Evolutionary conservation across 2,329 filamentous ascomycete genomes (phyloP), one percentile per base, ranked within the genome.

Genomic region (Aureobasidium sp.): DNA sequence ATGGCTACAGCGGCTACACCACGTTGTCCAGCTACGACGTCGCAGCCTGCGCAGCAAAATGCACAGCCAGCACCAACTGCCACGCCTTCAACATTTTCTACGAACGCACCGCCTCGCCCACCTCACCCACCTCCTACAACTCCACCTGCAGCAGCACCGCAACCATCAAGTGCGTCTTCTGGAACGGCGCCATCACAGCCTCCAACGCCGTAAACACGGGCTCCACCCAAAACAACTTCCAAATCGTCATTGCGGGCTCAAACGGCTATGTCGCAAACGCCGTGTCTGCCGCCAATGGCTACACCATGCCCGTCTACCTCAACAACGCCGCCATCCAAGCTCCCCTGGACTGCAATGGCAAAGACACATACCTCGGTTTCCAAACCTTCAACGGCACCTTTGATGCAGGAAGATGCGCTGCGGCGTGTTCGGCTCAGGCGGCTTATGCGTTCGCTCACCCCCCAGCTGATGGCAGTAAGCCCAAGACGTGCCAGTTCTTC

Each of bases 141-240:
- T 31, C 45, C 17, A 19, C 45, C 15, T 53, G 49, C 33, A 27
- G 27, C 31, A 25, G 31, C 31, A 13, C 27, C 8, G 45, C 45
- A n/a, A 60, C 29, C 40, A 69, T 67, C 62, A 73, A 73, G 61
- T 75, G 74, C 63, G 67, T 69, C 1, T 64, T 70, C 31, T 74
- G 70, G 66, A 71, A 71, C 15, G 65, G 67, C 2, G 61, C 63
- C 2, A 60, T 74, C 49, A 60, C 58, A 10, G 47, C 62, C 4
- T 62, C 60, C 0, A 71, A 67, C 8, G 72, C 72, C 2, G 68
- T 50, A 23, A 75, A 74, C 64, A 47, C 35, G 2, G 73, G 72
- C 29, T 66, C 74, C 62, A 69, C 61, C 47, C 69, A 69, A 8
- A 64, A 62, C 27, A 49, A 65, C 21, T 64, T 63, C n/a, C n/a